These are phyloP conservation scores for Kodamaea leandrae DNA, from an alignment of 805 yeast species.

Conservation along the genomic window DNA sequence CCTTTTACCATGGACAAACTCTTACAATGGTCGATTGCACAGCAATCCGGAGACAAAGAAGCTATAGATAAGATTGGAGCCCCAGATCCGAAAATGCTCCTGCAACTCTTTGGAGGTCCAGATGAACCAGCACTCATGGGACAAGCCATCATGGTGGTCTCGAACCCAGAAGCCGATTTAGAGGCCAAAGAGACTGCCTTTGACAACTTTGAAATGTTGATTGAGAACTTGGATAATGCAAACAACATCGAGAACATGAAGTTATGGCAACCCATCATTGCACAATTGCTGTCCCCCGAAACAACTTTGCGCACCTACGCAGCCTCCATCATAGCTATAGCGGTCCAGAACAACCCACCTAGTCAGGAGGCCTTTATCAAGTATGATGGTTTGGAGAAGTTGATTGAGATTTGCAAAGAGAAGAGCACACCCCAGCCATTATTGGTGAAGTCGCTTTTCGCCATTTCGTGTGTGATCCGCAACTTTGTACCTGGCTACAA, in stretches of 20 bases:
- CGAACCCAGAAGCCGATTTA: slow-evolving; percentile 53
- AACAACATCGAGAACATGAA: slow-evolving; percentile 82
- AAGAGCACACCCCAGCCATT: slow-evolving; percentile 12
- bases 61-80: slow-evolving; percentile 60
- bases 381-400: slow-evolving; percentile 46
- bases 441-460: slow-evolving; percentile 63
- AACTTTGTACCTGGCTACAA: slow-evolving; percentile 59
- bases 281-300: slow-evolving; percentile 44
- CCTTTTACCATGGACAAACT: slow-evolving; percentile 81
- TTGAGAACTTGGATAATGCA: slow-evolving; percentile 93
- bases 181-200: slow-evolving; percentile 73
- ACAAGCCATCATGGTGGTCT: slow-evolving; percentile 62
- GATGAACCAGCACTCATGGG: slow-evolving; percentile 91
- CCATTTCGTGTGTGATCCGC: slow-evolving; percentile 69
- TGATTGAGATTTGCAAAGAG: slow-evolving; percentile 41
- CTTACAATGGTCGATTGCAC: slow-evolving; percentile 87
- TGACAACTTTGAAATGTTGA: slow-evolving; percentile 89
- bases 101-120: slow-evolving; percentile 72
- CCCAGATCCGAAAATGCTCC: slow-evolving; percentile 77
- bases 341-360: slow-evolving; percentile 85
- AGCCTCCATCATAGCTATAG: slow-evolving; percentile 79
- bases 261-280: slow-evolving; percentile 74
- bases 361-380: slow-evolving; percentile 66
- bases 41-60: slow-evolving; percentile 68
- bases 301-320: slow-evolving; percentile 52